Base-by-base conservation (phyloP, 2,329 filamentous ascomycete genomes). In the Neoarthrinium moseri region DNA sequence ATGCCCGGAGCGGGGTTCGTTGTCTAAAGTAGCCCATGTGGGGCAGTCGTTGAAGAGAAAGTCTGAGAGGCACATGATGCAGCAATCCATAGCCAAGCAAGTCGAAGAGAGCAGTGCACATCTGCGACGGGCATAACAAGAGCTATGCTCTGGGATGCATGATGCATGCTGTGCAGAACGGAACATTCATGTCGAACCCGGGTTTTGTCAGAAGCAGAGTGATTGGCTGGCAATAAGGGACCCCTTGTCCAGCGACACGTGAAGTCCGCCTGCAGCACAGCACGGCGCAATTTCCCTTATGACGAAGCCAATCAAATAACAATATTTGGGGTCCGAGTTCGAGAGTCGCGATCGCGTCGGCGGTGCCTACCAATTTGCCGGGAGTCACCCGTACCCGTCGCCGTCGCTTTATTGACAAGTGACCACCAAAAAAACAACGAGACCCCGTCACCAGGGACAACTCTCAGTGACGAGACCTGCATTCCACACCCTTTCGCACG, bases 261-360 rank as follows among this genome's bases (percentile, higher is more conserved):
- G 24, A 18, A 40, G 20, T 40, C 37, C 37, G 20, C 37, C 37
- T 17, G 18, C 17, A 40, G 37, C 37, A n/a, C n/a, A n/a, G n/a
- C n/a, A n/a, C n/a, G n/a, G n/a, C 30, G 37, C 24, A 40, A 40
- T 40, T 40, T 40, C 37, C 37, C 37, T 40, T n/a, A 24, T 40
- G 37, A 17, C 24, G 13, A 29, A 40, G 15, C 37, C 37, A 40
- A 40, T 40, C 37, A 40, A 17, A 23, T 12, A 12, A 22, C 10
- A 22, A n/a, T 12, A 13, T 24, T 27, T 21, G 20, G 37, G 37
- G 23, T n/a, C 17, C 11, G 33, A 20, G 37, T 26, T 26, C 37
- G n/a, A 40, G 15, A 40, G 37, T 38, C 37, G 37, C 37, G 37
- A 40, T 24, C 37, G 37, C 37, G 37, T 40, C 37, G 37, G 24